Evolutionary conservation across 2,329 filamentous ascomycete genomes (phyloP).

Genomic region (Pyricularia pennisetigena): DNA sequence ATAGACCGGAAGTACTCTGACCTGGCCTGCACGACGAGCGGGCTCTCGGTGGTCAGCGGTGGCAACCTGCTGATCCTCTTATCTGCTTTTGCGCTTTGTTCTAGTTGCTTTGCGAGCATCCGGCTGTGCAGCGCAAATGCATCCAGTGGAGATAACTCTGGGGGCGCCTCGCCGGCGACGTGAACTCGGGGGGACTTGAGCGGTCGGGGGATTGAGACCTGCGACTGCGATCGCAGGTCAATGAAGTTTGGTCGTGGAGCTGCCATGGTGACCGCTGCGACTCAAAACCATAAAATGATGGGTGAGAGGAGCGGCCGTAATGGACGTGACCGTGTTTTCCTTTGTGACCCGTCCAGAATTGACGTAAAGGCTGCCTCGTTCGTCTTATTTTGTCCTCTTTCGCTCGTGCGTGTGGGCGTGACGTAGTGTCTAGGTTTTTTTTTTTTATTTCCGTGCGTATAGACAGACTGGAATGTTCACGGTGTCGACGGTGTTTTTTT

Average conservation of each 20-base stretch:
- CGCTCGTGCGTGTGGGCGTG: background rate
- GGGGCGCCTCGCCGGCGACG: constrained; percentile 71
- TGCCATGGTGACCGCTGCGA: constrained; percentile 31
- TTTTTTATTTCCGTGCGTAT: background rate
- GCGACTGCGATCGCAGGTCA: constrained; percentile 49
- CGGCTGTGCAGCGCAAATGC: constrained; percentile 90
- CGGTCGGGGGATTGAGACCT: constrained; percentile 43
- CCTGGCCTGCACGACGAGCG: constrained; percentile 62
- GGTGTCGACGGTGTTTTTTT: background rate
- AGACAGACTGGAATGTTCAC: background rate
- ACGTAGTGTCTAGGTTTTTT: background rate
- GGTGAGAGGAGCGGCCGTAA: background rate
- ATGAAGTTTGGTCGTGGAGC: constrained; percentile 43
- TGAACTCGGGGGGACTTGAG: constrained; percentile 65
- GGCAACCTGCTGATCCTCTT: constrained; percentile 78
- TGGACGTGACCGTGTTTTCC: background rate
- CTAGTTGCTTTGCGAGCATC: constrained; percentile 75
- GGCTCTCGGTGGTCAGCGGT: constrained; percentile 72
- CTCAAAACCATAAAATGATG: background rate
- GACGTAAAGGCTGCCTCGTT: background rate
- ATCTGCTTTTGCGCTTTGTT: constrained; percentile 65
- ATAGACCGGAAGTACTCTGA: constrained; percentile 74
- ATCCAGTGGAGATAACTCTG: constrained; percentile 87
- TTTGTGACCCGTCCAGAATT: background rate
- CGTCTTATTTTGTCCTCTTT: background rate